These are phyloP conservation scores for Clausena lansium DNA, from an alignment of 345 rosid species.

Conservation along the genomic window DNA sequence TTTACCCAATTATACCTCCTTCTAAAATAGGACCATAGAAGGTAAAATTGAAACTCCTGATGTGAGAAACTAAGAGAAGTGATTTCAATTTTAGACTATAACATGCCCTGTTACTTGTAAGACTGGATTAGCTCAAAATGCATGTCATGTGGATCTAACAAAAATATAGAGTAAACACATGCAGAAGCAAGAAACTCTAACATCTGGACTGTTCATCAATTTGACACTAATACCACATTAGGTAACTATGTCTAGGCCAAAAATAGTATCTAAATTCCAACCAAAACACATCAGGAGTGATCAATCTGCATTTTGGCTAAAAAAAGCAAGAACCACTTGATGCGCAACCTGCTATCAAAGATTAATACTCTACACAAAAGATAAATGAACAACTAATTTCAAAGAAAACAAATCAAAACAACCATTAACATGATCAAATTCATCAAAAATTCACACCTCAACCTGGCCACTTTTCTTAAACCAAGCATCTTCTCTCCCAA, in stretches of 20 bases:
- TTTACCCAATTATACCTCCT: neutral
- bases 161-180: neutral
- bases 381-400: neutral
- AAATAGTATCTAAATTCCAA: neutral
- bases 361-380: neutral
- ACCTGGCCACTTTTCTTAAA: slow-evolving; percentile 51
- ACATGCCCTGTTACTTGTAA: neutral
- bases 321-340: neutral
- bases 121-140: neutral
- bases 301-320: neutral
- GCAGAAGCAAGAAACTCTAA: neutral
- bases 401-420: neutral
- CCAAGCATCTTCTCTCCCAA: slow-evolving; percentile 97
- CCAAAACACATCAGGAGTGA: neutral
- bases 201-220: neutral
- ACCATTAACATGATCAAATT: neutral
- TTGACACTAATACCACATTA: neutral
- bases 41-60: neutral
- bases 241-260: neutral
- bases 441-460: slow-evolving; percentile 43
- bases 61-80: neutral
- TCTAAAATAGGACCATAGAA: neutral
- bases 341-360: neutral
- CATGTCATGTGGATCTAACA: neutral
- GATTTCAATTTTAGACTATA: neutral